Conservation (phyloP, 441 rosid genomes). For the Adansonia grandidieri region DNA sequence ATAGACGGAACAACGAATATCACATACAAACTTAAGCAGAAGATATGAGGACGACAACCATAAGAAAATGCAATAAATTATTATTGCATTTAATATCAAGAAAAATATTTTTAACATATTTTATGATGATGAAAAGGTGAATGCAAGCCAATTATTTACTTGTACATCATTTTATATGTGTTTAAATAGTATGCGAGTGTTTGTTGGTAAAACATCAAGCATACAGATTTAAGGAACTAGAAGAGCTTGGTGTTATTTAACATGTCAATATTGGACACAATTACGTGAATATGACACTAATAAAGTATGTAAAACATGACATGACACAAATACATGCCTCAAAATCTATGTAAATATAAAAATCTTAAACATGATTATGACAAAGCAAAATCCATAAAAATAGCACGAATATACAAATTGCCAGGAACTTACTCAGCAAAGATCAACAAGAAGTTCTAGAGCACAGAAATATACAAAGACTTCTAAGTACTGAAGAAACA, state of each 20-base stretch:
- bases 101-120: neutral
- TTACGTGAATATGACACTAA: too few species aligned
- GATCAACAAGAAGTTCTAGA: conserved; percentile 11
- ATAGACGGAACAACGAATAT: conserved; percentile 19
- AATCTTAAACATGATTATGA: too few species aligned
- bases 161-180: neutral
- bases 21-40: neutral
- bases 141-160: neutral
- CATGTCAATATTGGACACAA: too few species aligned
- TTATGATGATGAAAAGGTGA: neutral
- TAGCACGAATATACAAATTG: too few species aligned
- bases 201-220: neutral
- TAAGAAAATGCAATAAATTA: conserved; percentile 2
- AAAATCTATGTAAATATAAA: too few species aligned
- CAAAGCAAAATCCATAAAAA: too few species aligned
- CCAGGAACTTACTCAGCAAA: neutral
- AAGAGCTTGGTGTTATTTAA: neutral
- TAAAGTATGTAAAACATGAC: too few species aligned
- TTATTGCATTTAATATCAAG: neutral
- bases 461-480: neutral
- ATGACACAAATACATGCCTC: too few species aligned
- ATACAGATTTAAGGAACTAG: neutral
- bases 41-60: conserved; percentile 8
- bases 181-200: neutral
- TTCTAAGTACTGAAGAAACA: neutral